Percentiles rank a stretch among this genome's conserved stretches.
Conservation (phyloP, 2,329 filamentous ascomycete species). For the Talaromyces sp. region DNA sequence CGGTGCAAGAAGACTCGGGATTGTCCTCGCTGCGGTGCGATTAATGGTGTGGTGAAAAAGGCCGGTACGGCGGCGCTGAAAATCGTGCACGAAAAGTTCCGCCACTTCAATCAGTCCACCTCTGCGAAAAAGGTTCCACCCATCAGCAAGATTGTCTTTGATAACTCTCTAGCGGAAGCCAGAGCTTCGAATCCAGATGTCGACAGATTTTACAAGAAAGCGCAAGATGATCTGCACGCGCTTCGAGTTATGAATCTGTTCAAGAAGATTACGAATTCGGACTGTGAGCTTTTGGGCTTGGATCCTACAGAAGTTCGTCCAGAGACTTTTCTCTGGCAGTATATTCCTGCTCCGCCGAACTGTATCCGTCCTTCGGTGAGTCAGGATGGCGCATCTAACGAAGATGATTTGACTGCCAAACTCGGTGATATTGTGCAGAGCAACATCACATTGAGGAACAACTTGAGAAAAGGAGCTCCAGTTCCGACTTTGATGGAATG, state of each 20-base stretch:
- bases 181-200: conserved; percentile 75
- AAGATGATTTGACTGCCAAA: conserved; percentile 95
- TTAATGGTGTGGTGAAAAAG: conserved; percentile 92
- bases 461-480: conserved; percentile 76
- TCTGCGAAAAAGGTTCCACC: conserved; percentile 81
- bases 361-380: conserved; percentile 91
- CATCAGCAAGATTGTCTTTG: conserved; percentile 76
- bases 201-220: conserved; percentile 86
- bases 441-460: conserved; percentile 79
- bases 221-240: conserved; percentile 90
- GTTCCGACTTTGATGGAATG: conserved; percentile 93
- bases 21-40: conserved; percentile 74
- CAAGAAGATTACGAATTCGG: conserved; percentile 75
- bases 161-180: conserved; percentile 77
- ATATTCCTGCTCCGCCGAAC: conserved; percentile 87
- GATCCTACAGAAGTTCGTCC: conserved; percentile 82
- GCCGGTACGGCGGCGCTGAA: conserved; percentile 78
- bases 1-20: conserved; percentile 82
- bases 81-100: conserved; percentile 89
- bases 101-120: conserved; percentile 81
- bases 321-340: conserved; percentile 98
- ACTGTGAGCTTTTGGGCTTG: conserved; percentile 88
- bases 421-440: conserved; percentile 95
- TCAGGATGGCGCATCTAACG: conserved; percentile 88
- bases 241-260: conserved; percentile 86